Evolutionary conservation across 2,329 filamentous ascomycete species (phyloP).

Genomic region (Fusarium agapanthi): DNA sequence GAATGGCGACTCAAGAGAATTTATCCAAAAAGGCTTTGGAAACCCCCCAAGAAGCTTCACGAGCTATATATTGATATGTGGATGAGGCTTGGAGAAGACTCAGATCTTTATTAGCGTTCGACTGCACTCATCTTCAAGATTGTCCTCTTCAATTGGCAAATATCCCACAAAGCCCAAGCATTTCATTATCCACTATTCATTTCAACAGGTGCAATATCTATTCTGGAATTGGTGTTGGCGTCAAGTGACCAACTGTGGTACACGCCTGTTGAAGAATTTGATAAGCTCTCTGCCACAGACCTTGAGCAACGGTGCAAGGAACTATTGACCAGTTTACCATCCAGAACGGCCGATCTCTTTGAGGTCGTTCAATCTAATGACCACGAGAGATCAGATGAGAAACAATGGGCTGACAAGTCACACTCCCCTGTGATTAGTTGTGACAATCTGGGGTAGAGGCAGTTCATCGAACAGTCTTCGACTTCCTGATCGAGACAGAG

Average conservation of each 20-base stretch:
- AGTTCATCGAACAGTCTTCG: not conserved
- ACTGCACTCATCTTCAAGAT: not conserved
- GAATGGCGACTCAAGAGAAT: rapidly evolving
- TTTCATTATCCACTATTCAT: too few species aligned
- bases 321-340: rapidly evolving
- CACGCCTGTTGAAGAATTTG: rapidly evolving
- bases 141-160: rapidly evolving
- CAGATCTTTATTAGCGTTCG: rapidly evolving
- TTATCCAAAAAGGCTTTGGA: rapidly evolving
- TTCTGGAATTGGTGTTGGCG: not conserved
- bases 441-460: rapidly evolving
- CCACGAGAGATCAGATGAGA: too few species aligned
- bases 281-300: rapidly evolving
- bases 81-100: rapidly evolving
- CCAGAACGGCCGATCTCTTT: not conserved
- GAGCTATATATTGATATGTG: not conserved
- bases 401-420: not conserved
- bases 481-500: not conserved
- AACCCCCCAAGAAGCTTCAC: rapidly evolving
- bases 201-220: not conserved
- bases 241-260: not conserved
- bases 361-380: too few species aligned
- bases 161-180: not conserved
- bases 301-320: not conserved
- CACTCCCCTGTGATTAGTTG: rapidly evolving